Conservation (phyloP, 2,329 filamentous ascomycete species). For the Alternaria arbusti region DNA sequence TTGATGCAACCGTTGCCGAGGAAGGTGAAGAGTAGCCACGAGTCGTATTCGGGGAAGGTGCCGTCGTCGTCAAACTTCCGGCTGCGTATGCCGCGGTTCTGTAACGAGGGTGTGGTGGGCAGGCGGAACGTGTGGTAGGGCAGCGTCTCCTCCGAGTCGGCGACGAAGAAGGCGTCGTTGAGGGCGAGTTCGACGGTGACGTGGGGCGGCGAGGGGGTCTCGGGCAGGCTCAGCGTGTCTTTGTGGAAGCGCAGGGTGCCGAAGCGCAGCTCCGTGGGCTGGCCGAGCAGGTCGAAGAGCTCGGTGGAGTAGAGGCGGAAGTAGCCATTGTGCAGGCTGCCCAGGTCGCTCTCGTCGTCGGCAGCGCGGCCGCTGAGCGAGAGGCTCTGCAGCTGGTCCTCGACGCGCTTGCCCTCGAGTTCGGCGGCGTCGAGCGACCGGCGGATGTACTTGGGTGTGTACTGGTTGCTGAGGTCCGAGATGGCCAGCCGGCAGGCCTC, state of each 20-base stretch:
- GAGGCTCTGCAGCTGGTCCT: constrained; percentile 36
- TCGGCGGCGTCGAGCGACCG: constrained; percentile 38
- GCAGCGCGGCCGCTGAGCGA: constrained; percentile 8
- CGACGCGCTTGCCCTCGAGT: constrained; percentile 37
- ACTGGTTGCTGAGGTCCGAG: constrained; percentile 38
- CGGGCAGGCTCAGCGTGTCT: neutral
- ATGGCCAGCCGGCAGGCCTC: constrained; percentile 44
- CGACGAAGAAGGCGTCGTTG: constrained; percentile 42
- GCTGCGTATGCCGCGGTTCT: constrained; percentile 44
- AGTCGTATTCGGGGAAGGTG: constrained; percentile 43
- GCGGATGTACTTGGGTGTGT: constrained; percentile 43
- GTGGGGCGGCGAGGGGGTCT: constrained; percentile 10
- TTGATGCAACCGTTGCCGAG: constrained; percentile 45
- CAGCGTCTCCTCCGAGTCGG: constrained; percentile 43
- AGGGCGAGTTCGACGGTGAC: constrained; percentile 42
- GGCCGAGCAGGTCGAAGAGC: constrained; percentile 44
- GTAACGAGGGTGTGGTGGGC: constrained; percentile 38
- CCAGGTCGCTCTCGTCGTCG: constrained; percentile 20
- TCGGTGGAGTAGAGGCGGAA: constrained; percentile 46
- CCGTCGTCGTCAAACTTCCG: constrained; percentile 37
- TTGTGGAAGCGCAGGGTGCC: constrained; percentile 46
- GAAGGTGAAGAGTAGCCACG: constrained; percentile 48
- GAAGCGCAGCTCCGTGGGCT: constrained; percentile 44
- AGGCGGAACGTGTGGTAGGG: constrained; percentile 45
- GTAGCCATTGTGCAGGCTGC: constrained; percentile 41